phyloP scores from a whole-genome alignment of 805 yeast species.

The Priceomyces haplophilus region DNA sequence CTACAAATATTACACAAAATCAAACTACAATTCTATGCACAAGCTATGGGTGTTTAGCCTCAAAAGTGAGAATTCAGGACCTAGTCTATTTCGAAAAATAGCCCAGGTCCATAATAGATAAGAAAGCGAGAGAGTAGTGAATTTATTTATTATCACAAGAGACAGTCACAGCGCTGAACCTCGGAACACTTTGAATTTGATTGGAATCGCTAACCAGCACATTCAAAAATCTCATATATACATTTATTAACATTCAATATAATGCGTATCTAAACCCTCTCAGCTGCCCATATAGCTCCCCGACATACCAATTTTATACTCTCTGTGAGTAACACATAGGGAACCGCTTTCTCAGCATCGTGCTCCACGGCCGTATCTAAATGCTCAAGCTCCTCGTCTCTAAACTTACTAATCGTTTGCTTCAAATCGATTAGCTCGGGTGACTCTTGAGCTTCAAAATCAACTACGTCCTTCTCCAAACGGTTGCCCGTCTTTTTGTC shows the following conservation, averaged over 20 bases:
- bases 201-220: too few species aligned
- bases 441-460: conserved; percentile 32
- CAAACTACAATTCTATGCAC: not conserved
- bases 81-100: too few species aligned
- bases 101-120: too few species aligned
- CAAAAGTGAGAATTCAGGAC: too few species aligned
- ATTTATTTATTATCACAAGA: too few species aligned
- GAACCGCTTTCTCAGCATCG: conserved; percentile 91
- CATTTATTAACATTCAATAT: not conserved
- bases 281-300: conserved; percentile 91
- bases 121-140: too few species aligned
- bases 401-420: conserved; percentile 63
- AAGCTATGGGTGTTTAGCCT: too few species aligned
- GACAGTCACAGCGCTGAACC: too few species aligned
- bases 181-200: too few species aligned
- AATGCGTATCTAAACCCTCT: conserved; percentile 51
- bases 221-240: not conserved
- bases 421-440: conserved; percentile 59
- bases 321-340: conserved; percentile 86
- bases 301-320: conserved; percentile 77
- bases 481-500: conserved; percentile 34
- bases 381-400: conserved; percentile 96
- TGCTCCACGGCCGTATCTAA: conserved; percentile 88
- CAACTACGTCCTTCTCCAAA: conserved; percentile 20
- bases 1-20: not conserved